These are phyloP conservation scores for Onygenales sp. DNA, from an alignment of 2,329 filamentous ascomycete genomes.

Conservation along the genomic window DNA sequence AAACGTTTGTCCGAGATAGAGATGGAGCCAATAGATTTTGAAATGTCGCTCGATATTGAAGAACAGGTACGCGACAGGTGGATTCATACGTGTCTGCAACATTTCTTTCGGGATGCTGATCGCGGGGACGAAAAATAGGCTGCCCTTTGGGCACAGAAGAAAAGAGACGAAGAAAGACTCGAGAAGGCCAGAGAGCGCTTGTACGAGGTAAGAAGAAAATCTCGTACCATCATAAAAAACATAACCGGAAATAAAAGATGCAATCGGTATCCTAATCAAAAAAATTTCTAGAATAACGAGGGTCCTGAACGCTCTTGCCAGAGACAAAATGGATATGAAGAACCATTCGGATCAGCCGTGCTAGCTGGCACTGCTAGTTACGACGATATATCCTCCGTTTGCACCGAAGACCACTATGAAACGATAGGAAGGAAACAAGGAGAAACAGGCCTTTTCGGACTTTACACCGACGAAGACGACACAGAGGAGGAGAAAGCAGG, in stretches of 20 bases:
- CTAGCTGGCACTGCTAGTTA: background rate
- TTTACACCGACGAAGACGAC: background rate
- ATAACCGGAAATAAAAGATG: background rate
- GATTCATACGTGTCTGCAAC: background rate
- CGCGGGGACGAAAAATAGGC: background rate
- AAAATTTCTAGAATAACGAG: background rate
- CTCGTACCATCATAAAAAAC: background rate
- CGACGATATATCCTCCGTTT: background rate
- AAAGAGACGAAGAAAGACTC: background rate
- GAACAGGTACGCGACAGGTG: constrained; percentile 3
- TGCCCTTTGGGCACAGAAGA: background rate
- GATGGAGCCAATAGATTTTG: constrained; percentile 7
- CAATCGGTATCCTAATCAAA: background rate
- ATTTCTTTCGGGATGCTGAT: background rate
- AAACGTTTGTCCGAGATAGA: constrained; percentile 1
- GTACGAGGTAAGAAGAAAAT: background rate
- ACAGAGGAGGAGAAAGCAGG: background rate
- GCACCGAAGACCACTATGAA: background rate
- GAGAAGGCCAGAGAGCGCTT: background rate
- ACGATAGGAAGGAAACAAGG: background rate
- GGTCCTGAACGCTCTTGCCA: background rate
- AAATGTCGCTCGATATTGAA: constrained; percentile 11
- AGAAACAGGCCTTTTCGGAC: background rate
- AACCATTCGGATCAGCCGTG: background rate
- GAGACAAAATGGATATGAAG: background rate